Evolutionary conservation across 495 filamentous ascomycete species (phyloP), one percentile per base, ranked within the genome.

Genomic region (Penicillium desertorum): DNA sequence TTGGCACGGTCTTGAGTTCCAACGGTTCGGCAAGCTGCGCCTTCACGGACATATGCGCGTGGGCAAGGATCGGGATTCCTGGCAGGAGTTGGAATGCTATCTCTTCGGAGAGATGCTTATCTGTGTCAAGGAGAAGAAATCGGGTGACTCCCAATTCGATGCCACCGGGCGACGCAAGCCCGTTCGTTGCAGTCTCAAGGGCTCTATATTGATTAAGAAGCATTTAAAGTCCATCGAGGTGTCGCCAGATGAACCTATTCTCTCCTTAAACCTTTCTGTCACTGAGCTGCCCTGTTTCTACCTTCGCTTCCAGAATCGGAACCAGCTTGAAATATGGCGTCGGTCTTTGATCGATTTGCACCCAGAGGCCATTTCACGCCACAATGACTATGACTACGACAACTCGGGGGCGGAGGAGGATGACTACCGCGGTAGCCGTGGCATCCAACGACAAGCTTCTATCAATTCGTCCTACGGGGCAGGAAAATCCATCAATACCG

Each of bases 61-160:
- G 20, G 94, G 95, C 61, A 99, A 98, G 64, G 94, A 99, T 70
- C 91, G 91, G 60, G 83, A 94, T 62, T 92, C 94, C 12, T 99
- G 94, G 94, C 94, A 99, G 76, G 95, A 99, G 67, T 73, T 99
- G 51, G 92, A 98, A 70, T 99, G 95, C 70, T 99, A 90, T 73
- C 82, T 99, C 20, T 99, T 98, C 67, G 89, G 88, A 4, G 94
- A 98, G 73, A 99, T 99, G 94, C 91, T 99, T 51, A 99, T 99
- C 61, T 99, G 94, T 69, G 91, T 98, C 57, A 99, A 97, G 73
- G 94, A 98, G 67, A 97, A 96, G 81, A 95, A 92, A 71, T 71
- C 79, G 25, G 60, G 76, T 4, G 79, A 81, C 7, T 80, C 86
- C 37, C 82, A 83, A 25, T 76, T 75, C 23, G 76, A 81, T 30